Percentiles rank a stretch among this genome's conserved stretches.
These are phyloP conservation scores for Austroboletus niveus DNA, from an alignment of 1,284 basidiomycete genomes.

Conservation along the genomic window DNA sequence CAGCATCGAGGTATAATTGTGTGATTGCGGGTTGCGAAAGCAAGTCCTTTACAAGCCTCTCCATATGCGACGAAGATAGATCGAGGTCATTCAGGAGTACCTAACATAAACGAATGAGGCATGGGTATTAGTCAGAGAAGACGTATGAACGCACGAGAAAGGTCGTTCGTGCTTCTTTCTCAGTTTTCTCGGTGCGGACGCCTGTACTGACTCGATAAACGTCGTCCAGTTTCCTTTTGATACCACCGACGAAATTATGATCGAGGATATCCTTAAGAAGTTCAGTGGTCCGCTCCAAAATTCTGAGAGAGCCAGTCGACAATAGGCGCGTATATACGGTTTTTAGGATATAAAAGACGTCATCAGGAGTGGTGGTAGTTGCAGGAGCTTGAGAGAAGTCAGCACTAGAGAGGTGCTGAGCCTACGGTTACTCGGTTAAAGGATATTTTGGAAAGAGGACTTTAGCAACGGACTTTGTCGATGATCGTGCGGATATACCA, in stretches of 20 bases:
- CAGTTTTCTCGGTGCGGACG: slow-evolving; percentile 65
- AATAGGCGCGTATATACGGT: slow-evolving; percentile 73
- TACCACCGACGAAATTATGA: slow-evolving; percentile 73
- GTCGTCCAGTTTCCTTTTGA: slow-evolving; percentile 82
- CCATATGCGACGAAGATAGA: slow-evolving; percentile 82
- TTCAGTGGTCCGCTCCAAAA: slow-evolving; percentile 58
- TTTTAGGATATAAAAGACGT: slow-evolving; percentile 93
- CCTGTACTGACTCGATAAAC: slow-evolving; percentile 67
- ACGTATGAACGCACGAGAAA: slow-evolving; percentile 68
- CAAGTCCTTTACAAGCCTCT: slow-evolving; percentile 74
- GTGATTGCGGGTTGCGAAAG: slow-evolving; percentile 52
- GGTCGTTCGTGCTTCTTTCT: slow-evolving; percentile 71
- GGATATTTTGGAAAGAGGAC: not conserved
- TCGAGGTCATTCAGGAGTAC: slow-evolving; percentile 88
- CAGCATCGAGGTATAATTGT: slow-evolving; percentile 68
- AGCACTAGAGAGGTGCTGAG: slow-evolving; percentile 64
- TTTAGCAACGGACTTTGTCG: slow-evolving; percentile 64
- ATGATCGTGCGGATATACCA: slow-evolving; percentile 91
- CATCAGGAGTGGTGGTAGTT: slow-evolving; percentile 81
- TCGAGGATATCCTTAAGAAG: slow-evolving; percentile 76
- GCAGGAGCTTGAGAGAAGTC: slow-evolving; percentile 65
- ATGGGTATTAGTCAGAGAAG: not conserved
- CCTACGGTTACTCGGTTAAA: slow-evolving; percentile 40
- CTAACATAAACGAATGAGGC: slow-evolving; percentile 41
- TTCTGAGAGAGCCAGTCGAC: slow-evolving; percentile 65